phyloP scores from a whole-genome alignment of 148 eudicot species.

The Pharnaceum exiguum region DNA sequence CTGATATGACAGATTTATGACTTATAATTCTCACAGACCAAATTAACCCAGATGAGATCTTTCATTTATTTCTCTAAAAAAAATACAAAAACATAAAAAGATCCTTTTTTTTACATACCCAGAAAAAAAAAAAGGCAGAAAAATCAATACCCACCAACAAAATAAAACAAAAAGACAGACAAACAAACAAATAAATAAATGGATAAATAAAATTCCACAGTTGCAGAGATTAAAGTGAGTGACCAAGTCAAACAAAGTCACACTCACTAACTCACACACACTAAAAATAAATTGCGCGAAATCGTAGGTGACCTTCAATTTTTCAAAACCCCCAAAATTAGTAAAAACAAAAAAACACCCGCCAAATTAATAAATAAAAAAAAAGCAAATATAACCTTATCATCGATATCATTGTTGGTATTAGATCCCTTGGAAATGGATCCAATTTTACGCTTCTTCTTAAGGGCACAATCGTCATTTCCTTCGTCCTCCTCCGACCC shows the following conservation, averaged over 20 bases:
- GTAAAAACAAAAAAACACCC: constrained; percentile 2
- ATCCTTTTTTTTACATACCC: not conserved
- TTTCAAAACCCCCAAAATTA: not conserved
- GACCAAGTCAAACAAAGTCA: constrained; percentile 34
- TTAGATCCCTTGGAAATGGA: constrained; percentile 38
- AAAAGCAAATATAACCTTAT: constrained; percentile 17
- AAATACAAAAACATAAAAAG: constrained; percentile 14
- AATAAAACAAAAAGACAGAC: not conserved
- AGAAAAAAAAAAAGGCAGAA: not conserved
- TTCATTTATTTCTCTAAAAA: too few relatives aligned
- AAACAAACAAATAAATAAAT: not conserved
- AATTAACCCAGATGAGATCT: constrained; percentile 18
- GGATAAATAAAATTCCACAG: constrained; percentile 8
- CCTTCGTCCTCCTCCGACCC: constrained; percentile 4
- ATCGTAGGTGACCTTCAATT: constrained; percentile 3
- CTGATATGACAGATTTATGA: constrained; percentile 29
- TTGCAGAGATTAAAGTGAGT: constrained; percentile 1
- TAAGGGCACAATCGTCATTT: constrained; percentile 7
- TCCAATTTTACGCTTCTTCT: constrained; percentile 33
- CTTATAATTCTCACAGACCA: constrained; percentile 18
- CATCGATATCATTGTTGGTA: not conserved
- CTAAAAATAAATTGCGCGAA: constrained; percentile 19
- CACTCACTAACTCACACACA: constrained; percentile 18
- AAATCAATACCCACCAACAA: constrained; percentile 16
- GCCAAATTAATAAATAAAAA: not conserved